Conservation (phyloP, 768 basidiomycete genomes). For the Russula earlei region DNA sequence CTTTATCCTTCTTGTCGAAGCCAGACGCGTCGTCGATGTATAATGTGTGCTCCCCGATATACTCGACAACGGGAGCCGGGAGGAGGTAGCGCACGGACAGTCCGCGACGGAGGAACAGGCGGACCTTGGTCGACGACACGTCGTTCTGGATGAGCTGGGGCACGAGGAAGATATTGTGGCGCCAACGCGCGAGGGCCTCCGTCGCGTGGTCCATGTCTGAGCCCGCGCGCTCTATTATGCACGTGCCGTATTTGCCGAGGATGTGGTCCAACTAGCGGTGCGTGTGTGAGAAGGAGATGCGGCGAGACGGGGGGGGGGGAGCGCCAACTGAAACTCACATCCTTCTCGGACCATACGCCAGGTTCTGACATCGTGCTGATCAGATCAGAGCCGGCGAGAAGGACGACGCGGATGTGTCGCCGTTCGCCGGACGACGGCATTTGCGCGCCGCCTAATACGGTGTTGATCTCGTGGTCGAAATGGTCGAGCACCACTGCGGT, state of each 20-base stretch:
- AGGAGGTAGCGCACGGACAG: slow-evolving; percentile 84
- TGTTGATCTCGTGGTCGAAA: slow-evolving; percentile 92
- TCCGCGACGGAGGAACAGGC: slow-evolving; percentile 68
- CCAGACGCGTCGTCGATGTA: slow-evolving; percentile 52
- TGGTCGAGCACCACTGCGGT: slow-evolving; percentile 97
- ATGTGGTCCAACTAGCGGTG: slow-evolving; percentile 80
- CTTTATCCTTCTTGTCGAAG: slow-evolving; percentile 33
- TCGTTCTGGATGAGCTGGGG: slow-evolving; percentile 95
- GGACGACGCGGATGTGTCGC: slow-evolving; percentile 74
- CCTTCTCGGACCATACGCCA: slow-evolving; percentile 91
- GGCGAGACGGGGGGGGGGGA: slow-evolving; percentile 11
- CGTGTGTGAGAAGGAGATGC: neutral
- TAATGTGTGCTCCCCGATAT: slow-evolving; percentile 79
- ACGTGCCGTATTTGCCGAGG: slow-evolving; percentile 85
- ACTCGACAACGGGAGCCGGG: slow-evolving; percentile 84
- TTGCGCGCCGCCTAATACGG: slow-evolving; percentile 65
- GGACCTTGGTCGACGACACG: slow-evolving; percentile 90
- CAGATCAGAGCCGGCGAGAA: slow-evolving; percentile 95
- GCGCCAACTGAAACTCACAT: slow-evolving; percentile 48
- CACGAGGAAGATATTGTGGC: slow-evolving; percentile 50
- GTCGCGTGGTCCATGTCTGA: slow-evolving; percentile 36
- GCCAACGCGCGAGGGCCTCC: slow-evolving; percentile 22
- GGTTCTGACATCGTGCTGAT: slow-evolving; percentile 98
- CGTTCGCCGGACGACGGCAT: slow-evolving; percentile 67
- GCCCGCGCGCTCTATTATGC: slow-evolving; percentile 93